These are phyloP conservation scores for Dactylonectria macrodidyma DNA, from an alignment of 2,329 filamentous ascomycete species.

Conservation along the genomic window DNA sequence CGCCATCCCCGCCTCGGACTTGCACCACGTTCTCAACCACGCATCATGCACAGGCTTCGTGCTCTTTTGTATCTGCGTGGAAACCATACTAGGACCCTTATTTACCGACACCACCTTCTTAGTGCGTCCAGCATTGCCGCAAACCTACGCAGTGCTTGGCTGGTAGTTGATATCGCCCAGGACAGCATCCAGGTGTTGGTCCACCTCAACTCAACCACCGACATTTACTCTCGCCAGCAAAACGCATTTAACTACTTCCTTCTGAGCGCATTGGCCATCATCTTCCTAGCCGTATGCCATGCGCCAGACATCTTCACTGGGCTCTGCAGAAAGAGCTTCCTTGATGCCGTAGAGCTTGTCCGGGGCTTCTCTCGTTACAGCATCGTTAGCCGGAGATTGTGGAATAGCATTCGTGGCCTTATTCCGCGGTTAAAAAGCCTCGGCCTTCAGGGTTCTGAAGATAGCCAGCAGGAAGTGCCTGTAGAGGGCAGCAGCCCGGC, in stretches of 20 bases:
- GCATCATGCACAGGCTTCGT: constrained; percentile 57
- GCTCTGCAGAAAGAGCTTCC: constrained; percentile 51
- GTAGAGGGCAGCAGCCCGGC: constrained; percentile 1
- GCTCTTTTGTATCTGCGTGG: constrained; percentile 61
- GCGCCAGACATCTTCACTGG: constrained; percentile 59
- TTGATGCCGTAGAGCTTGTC: constrained; percentile 52
- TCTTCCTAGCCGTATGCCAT: constrained; percentile 58
- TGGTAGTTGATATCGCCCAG: constrained; percentile 54
- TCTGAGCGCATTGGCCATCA: constrained; percentile 49
- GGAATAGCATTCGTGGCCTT: constrained; percentile 54
- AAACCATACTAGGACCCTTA: constrained; percentile 61
- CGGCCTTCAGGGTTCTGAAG: constrained; percentile 39
- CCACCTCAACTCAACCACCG: constrained; percentile 45
- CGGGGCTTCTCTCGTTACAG: constrained; percentile 52
- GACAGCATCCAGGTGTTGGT: constrained; percentile 49
- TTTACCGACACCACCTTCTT: constrained; percentile 60
- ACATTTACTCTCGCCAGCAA: constrained; percentile 49
- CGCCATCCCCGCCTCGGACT: constrained; percentile 56
- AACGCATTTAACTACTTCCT: constrained; percentile 50
- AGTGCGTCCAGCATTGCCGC: constrained; percentile 54
- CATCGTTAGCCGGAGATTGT: constrained; percentile 51
- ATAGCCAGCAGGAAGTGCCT: neutral
- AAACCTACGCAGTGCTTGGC: constrained; percentile 53
- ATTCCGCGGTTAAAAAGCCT: constrained; percentile 51
- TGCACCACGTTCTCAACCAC: constrained; percentile 50